phyloP scores from a whole-genome alignment of 208 protist genomes.

The Trypanosoma caninum region DNA sequence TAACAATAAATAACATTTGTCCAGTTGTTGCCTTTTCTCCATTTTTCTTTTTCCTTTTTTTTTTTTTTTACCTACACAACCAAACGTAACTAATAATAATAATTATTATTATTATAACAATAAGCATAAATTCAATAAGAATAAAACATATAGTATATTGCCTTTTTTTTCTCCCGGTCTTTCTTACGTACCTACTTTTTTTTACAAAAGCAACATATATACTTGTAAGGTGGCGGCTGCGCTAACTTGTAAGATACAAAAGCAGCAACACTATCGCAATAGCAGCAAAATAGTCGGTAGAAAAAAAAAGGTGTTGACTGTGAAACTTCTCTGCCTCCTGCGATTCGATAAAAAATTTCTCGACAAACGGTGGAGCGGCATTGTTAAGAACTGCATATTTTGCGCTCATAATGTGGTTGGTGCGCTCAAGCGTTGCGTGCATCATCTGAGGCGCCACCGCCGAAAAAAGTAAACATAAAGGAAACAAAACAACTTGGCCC shows the following conservation, averaged over 20 bases:
- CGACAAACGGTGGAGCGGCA: slow-evolving; percentile 53
- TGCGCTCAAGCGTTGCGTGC: slow-evolving; percentile 61
- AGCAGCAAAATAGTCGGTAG: slow-evolving; percentile 63
- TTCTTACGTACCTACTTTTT: background rate
- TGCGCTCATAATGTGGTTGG: slow-evolving; percentile 61
- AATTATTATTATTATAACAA: too few species aligned
- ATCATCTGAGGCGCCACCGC: slow-evolving; percentile 61
- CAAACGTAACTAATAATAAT: too few species aligned
- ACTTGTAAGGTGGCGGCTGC: background rate
- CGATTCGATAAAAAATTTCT: slow-evolving; percentile 31
- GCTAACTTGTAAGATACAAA: slow-evolving; percentile 42
- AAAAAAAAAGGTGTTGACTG: slow-evolving; percentile 39
- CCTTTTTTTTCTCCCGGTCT: background rate
- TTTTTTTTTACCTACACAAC: too few species aligned
- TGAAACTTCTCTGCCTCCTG: slow-evolving; percentile 44
- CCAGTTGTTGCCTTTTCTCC: too few species aligned
- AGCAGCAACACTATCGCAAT: slow-evolving; percentile 51
- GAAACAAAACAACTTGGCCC: slow-evolving; percentile 60
- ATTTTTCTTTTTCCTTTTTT: too few species aligned
- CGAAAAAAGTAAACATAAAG: slow-evolving; percentile 58
- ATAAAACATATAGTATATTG: too few species aligned
- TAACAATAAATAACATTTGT: too few species aligned
- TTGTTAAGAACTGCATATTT: slow-evolving; percentile 67
- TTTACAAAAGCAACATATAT: too few species aligned
- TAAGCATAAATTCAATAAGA: too few species aligned